Conservation (phyloP, 2,329 filamentous ascomycete species). For the Colletotrichum lentis region DNA sequence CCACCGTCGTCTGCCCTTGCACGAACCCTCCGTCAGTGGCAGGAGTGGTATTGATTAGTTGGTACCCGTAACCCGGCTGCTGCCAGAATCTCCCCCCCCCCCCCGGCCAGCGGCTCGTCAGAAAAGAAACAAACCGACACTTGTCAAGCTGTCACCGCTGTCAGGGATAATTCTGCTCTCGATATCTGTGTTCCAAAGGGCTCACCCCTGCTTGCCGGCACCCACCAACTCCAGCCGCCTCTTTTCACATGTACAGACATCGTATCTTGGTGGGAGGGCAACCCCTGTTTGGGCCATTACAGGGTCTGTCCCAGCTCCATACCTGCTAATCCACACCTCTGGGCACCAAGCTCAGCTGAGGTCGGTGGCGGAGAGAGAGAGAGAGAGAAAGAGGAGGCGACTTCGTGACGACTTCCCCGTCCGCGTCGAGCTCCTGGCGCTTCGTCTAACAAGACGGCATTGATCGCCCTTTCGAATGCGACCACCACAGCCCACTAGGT, state of each 20-base stretch:
- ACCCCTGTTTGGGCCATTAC: constrained; percentile 10
- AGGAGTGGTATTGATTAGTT: not conserved
- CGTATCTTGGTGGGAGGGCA: constrained; percentile 16
- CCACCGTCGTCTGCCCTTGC: constrained; percentile 12
- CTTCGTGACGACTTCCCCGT: constrained; percentile 23
- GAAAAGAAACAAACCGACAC: constrained; percentile 30
- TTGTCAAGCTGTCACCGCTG: constrained; percentile 32
- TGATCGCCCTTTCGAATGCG: constrained; percentile 7
- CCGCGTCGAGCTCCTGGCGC: constrained; percentile 24
- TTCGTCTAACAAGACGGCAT: constrained; percentile 31
- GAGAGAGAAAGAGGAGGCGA: constrained; percentile 14
- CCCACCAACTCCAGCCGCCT: constrained; percentile 20
- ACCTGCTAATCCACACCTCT: constrained; percentile 23
- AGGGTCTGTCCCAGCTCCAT: constrained; percentile 20
- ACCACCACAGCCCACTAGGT: constrained; percentile 10
- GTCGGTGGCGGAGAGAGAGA: constrained; percentile 7
- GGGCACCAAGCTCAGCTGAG: constrained; percentile 1
- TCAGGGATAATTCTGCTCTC: constrained; percentile 28
- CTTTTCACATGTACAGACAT: no score
- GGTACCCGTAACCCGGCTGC: not conserved
- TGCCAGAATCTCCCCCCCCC: not conserved
- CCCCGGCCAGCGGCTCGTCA: not conserved
- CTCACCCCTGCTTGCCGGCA: constrained; percentile 28
- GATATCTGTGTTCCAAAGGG: constrained; percentile 7
- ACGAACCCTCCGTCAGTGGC: not conserved